Conservation (phyloP, 257 asterid genomes). For the Penstemon eatonii region DNA sequence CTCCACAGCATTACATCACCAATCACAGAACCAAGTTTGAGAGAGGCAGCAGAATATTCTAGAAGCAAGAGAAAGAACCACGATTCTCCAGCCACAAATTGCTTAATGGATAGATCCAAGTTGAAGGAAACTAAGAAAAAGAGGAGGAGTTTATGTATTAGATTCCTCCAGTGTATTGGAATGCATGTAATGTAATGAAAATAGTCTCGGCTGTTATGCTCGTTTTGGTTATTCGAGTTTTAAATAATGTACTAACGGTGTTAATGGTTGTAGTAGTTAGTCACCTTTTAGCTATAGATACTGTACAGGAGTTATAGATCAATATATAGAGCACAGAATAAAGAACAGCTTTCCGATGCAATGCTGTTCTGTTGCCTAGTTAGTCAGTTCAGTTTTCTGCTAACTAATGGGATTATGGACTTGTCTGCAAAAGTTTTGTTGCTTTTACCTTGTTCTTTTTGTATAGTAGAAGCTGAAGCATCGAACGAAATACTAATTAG, state of each 20-base stretch:
- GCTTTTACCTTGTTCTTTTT: not conserved
- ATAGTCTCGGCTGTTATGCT: constrained; percentile 18
- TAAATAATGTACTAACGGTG: constrained; percentile 1
- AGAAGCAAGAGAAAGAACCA: constrained; percentile 24
- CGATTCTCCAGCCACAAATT: constrained; percentile 36
- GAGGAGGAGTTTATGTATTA: constrained; percentile 24
- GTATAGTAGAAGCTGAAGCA: too few relatives aligned
- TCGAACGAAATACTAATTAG: too few relatives aligned
- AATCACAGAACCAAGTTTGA: constrained; percentile 8
- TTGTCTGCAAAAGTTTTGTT: not conserved
- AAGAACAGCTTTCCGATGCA: not conserved
- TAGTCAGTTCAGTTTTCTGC: not conserved
- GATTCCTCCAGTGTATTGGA: constrained; percentile 31
- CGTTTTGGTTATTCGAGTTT: constrained; percentile 15
- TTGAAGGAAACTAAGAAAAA: constrained; percentile 27
- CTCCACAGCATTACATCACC: constrained; percentile 30
- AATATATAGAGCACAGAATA: constrained; percentile 5
- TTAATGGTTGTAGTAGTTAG: not conserved
- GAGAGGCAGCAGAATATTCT: constrained; percentile 30
- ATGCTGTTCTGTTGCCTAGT: not conserved
- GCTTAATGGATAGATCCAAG: constrained; percentile 32
- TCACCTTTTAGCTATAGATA: not conserved
- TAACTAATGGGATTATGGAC: not conserved
- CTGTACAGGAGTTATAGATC: constrained; percentile 20
- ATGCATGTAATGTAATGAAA: not conserved